Conservation (phyloP, 164 flowering plant species). For the Aristolochia fimbriata region DNA sequence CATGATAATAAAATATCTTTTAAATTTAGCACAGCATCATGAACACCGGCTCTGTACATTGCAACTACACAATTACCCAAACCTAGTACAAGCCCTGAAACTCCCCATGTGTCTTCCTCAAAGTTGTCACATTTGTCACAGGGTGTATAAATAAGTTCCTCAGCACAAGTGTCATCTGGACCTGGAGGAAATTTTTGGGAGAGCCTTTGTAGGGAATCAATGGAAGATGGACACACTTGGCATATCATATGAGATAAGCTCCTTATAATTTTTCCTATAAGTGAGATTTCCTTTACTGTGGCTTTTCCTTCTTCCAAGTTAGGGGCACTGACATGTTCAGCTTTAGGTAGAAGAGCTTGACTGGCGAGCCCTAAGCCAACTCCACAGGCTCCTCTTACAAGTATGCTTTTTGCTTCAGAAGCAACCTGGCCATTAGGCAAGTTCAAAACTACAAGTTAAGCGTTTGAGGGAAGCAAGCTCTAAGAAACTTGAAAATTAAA, state of each 20-base stretch:
- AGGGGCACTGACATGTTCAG: slow-evolving; percentile 25
- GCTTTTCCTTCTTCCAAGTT: slow-evolving; percentile 23
- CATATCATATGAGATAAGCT: slow-evolving; percentile 33
- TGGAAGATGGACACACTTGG: slow-evolving; percentile 40
- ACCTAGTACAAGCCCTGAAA: slow-evolving; percentile 79
- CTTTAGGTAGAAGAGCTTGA: slow-evolving; percentile 56
- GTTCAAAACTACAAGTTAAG: no score
- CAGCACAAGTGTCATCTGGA: slow-evolving; percentile 13
- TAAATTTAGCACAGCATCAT: slow-evolving; percentile 51
- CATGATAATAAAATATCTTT: slow-evolving; percentile 57
- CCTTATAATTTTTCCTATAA: slow-evolving; percentile 47
- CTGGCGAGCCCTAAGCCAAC: slow-evolving; percentile 75
- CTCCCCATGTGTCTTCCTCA: slow-evolving; percentile 87
- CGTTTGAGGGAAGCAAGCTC: no score
- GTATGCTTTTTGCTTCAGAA: slow-evolving; percentile 50
- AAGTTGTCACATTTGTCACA: slow-evolving; percentile 21
- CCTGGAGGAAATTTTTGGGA: slow-evolving; percentile 23
- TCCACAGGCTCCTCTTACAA: slow-evolving; percentile 96
- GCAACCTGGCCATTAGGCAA: slow-evolving; percentile 45
- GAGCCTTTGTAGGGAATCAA: slow-evolving; percentile 36
- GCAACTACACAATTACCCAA: slow-evolving; percentile 59
- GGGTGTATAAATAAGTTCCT: slow-evolving; percentile 16
- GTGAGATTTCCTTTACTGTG: slow-evolving; percentile 32
- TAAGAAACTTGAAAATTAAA: no score
- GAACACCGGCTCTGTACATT: slow-evolving; percentile 51